These are phyloP conservation scores for Megacollybia platyphylla DNA, from an alignment of 1,284 basidiomycete species.

Conservation along the genomic window DNA sequence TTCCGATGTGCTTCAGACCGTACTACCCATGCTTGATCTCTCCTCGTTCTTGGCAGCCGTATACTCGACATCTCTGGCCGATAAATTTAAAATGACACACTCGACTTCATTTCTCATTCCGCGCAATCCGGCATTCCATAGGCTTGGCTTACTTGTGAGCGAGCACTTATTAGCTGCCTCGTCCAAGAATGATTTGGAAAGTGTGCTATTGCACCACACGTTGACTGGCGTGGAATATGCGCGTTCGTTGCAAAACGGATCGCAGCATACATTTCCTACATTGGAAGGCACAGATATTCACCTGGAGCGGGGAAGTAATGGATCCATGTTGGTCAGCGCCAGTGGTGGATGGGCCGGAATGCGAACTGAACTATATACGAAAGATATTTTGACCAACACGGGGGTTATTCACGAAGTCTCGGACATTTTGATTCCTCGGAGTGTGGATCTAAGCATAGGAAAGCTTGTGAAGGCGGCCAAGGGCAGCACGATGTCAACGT, in stretches of 20 bases:
- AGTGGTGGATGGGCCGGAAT: slow-evolving; percentile 71
- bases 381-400: slow-evolving; percentile 72
- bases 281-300: slow-evolving; percentile 66
- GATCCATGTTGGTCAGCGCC: slow-evolving; percentile 36
- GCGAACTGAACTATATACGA: slow-evolving; percentile 39
- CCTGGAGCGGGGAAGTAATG: slow-evolving; percentile 37
- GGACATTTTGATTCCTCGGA: slow-evolving; percentile 84
- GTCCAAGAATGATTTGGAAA: slow-evolving; percentile 68
- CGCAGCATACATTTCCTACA: slow-evolving; percentile 56
- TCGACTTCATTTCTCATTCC: slow-evolving; percentile 82
- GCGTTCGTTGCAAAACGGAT: slow-evolving; percentile 30
- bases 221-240: slow-evolving; percentile 72
- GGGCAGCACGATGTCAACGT: slow-evolving; percentile 75
- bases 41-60: slow-evolving; percentile 86
- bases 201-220: slow-evolving; percentile 78
- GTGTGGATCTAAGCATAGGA: slow-evolving; percentile 74
- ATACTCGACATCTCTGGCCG: slow-evolving; percentile 74
- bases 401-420: slow-evolving; percentile 87
- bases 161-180: slow-evolving; percentile 72
- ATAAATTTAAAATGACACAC: slow-evolving; percentile 53
- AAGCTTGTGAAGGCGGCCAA: slow-evolving; percentile 86
- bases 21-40: slow-evolving; percentile 71
- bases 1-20: slow-evolving; percentile 68
- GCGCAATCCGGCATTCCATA: slow-evolving; percentile 77
- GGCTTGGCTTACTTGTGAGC: slow-evolving; percentile 77